Evolutionary conservation across 2,329 filamentous ascomycete species (phyloP), one percentile per base, ranked within the genome.

Genomic region (Aureobasidium uvarum): DNA sequence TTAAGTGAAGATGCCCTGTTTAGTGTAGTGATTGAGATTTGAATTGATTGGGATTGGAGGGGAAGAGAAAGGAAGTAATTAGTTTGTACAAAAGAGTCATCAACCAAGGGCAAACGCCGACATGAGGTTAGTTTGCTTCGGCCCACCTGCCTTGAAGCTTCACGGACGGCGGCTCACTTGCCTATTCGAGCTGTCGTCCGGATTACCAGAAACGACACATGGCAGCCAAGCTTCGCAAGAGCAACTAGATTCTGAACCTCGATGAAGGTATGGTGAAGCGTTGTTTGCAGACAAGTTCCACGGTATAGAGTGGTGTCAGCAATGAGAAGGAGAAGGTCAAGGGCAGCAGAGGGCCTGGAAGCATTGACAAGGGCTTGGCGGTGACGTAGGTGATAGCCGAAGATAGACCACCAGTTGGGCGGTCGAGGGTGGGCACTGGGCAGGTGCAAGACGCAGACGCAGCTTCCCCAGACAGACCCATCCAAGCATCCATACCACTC

Each of bases 381-480:
- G 43, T 63, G 60, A 63, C 60, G 60, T 63, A 63, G 48, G 38
- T 18, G 36, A 52, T 25, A 33, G 60, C 60, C 60, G 60, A 63
- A 63, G 60, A 63, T 63, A 45, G 2, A 43, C 46, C 60, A 60
- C 18, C 25, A 41, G 38, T 23, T 36, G 33, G 16, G 55, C 38
- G 25, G 28, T 58, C 23, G 55, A 25, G 16, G 51, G 28, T 20
- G 8, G 20, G 52, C 20, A 38, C 18, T 20, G 8, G 20, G 52
- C 20, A 38, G 18, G 38, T 50, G 58, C 45, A 41, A 51, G 45
- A 62, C 33, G 58, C 58, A 63, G 60, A 62, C 33, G 58, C 58
- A 63, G 60, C 60, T 63, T 63, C 60, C 60, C 60, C 60, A 62
- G 45, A 51, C 59, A 50, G 7, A 18, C 36, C 33, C 36, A 28